phyloP scores from a whole-genome alignment of 768 basidiomycete species.

The Podaxis pistillaris region DNA sequence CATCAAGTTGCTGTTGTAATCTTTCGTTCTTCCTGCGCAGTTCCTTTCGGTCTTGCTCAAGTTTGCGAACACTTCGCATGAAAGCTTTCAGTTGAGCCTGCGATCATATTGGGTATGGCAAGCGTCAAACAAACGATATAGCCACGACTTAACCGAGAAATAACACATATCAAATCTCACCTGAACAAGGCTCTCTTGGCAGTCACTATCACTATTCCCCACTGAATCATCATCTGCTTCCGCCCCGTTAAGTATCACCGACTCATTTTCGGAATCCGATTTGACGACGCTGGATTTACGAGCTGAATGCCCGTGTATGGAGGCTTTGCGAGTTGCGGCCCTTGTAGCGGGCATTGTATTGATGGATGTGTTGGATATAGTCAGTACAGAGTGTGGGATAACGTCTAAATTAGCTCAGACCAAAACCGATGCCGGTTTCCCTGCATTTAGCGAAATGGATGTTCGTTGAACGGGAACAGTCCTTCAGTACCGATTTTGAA shows the following conservation, averaged over 20 bases:
- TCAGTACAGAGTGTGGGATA: not conserved
- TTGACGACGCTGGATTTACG: not conserved
- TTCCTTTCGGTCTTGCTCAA: constrained; percentile 16
- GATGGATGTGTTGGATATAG: not conserved
- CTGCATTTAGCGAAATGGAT: not conserved
- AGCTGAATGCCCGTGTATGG: not conserved
- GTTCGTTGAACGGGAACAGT: too few relatives aligned
- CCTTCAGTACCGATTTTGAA: too few relatives aligned
- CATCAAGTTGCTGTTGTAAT: constrained; percentile 16
- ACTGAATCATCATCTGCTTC: not conserved
- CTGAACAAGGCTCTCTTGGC: constrained; percentile 3
- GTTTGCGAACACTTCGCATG: not conserved
- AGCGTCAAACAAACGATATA: not conserved
- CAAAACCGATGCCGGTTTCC: not conserved
- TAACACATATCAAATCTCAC: not conserved
- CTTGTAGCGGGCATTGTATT: not conserved
- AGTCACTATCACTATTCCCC: not conserved
- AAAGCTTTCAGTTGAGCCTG: not conserved
- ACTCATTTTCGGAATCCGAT: not conserved
- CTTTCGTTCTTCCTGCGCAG: constrained; percentile 20
- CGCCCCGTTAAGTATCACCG: not conserved
- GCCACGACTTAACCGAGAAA: not conserved
- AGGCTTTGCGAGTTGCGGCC: not conserved
- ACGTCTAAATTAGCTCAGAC: not conserved
- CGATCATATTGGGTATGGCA: not conserved